Evolutionary conservation across 1,284 basidiomycete genomes (phyloP).

Genomic region (Microbotryum lychnidis-dioicae): DNA sequence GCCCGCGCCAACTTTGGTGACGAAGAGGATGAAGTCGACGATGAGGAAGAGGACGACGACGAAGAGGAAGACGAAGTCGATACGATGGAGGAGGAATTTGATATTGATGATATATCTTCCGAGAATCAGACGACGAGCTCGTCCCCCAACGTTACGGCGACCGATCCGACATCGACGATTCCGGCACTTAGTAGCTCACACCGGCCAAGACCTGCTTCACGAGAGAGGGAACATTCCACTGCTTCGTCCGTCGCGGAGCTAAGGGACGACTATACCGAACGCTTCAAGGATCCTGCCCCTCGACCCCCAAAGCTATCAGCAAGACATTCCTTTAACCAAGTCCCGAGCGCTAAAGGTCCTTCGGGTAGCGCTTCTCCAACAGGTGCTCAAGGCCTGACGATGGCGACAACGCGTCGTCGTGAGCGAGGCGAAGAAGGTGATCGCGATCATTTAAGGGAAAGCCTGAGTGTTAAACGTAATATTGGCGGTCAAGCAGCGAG

Average conservation of each 20-base stretch:
- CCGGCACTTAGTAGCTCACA: neutral
- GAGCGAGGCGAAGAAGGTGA: neutral
- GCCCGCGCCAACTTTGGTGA: slow-evolving; percentile 38
- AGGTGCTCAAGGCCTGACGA: neutral
- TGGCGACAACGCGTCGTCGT: neutral
- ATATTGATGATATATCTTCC: slow-evolving; percentile 61
- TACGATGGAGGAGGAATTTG: slow-evolving; percentile 36
- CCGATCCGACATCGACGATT: slow-evolving; percentile 1
- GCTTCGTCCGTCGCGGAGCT: slow-evolving; percentile 3
- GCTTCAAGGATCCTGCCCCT: slow-evolving; percentile 4
- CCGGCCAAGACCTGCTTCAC: neutral
- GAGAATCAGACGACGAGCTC: neutral
- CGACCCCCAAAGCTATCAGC: slow-evolving; percentile 1
- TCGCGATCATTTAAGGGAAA: neutral
- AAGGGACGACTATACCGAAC: neutral
- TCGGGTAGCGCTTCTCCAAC: neutral
- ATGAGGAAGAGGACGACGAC: slow-evolving; percentile 43
- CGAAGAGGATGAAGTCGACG: slow-evolving; percentile 51
- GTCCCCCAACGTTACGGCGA: neutral
- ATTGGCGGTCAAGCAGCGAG: neutral
- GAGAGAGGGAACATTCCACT: neutral
- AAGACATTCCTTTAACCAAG: neutral
- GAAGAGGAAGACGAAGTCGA: slow-evolving; percentile 63
- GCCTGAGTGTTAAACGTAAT: neutral
- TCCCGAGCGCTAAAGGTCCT: neutral